Conservation (phyloP, 2,329 filamentous ascomycete species). For the Microcyclospora tardicrescens region DNA sequence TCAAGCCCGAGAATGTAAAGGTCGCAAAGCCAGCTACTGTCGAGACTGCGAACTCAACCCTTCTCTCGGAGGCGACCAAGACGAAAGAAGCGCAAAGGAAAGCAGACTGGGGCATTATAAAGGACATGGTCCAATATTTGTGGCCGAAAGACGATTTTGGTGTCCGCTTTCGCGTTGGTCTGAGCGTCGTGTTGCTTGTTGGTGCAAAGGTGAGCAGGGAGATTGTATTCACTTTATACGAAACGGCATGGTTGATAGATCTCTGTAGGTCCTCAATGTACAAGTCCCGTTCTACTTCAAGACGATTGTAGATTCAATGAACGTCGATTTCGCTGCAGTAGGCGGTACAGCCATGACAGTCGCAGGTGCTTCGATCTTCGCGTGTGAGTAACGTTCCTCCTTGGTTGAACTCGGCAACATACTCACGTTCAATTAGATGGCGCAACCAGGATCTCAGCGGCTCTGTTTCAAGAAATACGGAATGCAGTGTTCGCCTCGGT, state of each 20-base stretch:
- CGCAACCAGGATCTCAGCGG: constrained; percentile 73
- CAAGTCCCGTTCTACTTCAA: constrained; percentile 99
- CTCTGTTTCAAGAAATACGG: constrained; percentile 80
- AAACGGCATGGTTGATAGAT: constrained; percentile 21
- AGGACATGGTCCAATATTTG: constrained; percentile 89
- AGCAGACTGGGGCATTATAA: constrained; percentile 97
- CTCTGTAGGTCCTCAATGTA: constrained; percentile 62
- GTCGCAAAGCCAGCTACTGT: constrained; percentile 19
- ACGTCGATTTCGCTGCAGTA: constrained; percentile 73
- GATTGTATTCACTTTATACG: constrained; percentile 2
- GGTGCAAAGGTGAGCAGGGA: constrained; percentile 58
- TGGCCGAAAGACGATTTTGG: constrained; percentile 83
- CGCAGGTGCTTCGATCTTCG: constrained; percentile 84
- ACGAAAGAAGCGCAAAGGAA: constrained; percentile 80
- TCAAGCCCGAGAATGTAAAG: constrained; percentile 24
- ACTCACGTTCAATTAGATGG: constrained; percentile 44
- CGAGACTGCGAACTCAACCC: constrained; percentile 36
- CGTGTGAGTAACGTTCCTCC: constrained; percentile 20
- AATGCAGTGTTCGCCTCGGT: constrained; percentile 97
- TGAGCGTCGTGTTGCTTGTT: constrained; percentile 72
- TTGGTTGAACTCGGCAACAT: neutral
- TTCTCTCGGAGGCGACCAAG: constrained; percentile 52
- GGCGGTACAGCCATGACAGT: constrained; percentile 85
- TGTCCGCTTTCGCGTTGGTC: constrained; percentile 70
- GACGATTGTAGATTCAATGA: constrained; percentile 94